Percentiles rank a stretch among this genome's conserved stretches.
phyloP scores from a whole-genome alignment of 2,329 filamentous ascomycete genomes.

The Waltergamsia citrina region DNA sequence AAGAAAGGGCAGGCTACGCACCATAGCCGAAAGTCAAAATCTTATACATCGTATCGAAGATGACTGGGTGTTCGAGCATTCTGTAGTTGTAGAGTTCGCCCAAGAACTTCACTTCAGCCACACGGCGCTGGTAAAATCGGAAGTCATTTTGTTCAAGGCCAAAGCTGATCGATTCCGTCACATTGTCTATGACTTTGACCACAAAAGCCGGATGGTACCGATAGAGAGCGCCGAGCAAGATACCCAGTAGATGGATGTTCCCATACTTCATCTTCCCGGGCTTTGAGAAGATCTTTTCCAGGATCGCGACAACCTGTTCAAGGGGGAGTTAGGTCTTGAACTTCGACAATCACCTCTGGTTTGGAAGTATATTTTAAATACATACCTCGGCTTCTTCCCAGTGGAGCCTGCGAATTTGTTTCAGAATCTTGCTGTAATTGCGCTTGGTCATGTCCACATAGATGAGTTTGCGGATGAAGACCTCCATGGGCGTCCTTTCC shows the following conservation, averaged over 20 bases:
- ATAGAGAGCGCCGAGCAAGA: conserved; percentile 79
- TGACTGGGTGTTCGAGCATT: conserved; percentile 87
- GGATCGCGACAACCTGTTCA: conserved; percentile 64
- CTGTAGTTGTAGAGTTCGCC: conserved; percentile 97
- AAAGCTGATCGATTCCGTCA: conserved; percentile 79
- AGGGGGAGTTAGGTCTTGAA: conserved; percentile 4
- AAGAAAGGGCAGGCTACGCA: conserved; percentile 19
- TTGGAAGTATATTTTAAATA: neutral
- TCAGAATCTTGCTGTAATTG: conserved; percentile 86
- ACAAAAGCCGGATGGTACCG: conserved; percentile 89
- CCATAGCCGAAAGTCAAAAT: conserved; percentile 88
- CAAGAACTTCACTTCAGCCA: conserved; percentile 93
- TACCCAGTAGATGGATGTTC: conserved; percentile 87
- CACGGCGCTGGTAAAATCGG: conserved; percentile 88
- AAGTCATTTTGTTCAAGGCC: conserved; percentile 95
- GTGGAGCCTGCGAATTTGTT: conserved; percentile 89
- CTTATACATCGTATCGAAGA: conserved; percentile 93
- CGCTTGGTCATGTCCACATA: conserved; percentile 92
- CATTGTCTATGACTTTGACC: conserved; percentile 81
- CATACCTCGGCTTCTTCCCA: conserved; percentile 85
- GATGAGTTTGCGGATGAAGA: conserved; percentile 86
- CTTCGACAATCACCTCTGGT: neutral
- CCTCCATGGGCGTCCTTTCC: conserved; percentile 84
- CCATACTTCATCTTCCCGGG: conserved; percentile 97
- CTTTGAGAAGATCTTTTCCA: conserved; percentile 91